Evolutionary conservation across 441 rosid species (phyloP).

Genomic region (Eugenia klotzschiana): DNA sequence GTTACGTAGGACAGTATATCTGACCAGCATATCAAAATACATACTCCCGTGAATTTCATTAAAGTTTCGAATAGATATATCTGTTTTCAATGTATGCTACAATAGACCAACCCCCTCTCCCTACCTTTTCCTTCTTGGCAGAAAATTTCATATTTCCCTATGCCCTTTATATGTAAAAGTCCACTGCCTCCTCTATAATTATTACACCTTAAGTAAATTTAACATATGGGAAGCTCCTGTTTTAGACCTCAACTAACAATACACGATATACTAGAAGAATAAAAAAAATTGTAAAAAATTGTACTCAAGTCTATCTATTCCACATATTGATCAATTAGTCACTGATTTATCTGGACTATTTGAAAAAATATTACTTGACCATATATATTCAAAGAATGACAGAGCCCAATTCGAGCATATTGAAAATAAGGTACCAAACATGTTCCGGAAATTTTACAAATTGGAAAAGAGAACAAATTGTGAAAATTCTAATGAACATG

Average conservation of each 20-base stretch:
- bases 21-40: neutral
- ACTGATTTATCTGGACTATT: neutral
- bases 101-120: neutral
- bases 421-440: neutral
- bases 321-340: neutral
- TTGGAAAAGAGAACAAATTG: neutral
- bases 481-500: neutral
- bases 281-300: neutral
- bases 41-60: neutral
- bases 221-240: neutral
- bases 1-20: neutral
- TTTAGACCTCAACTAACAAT: neutral
- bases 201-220: neutral
- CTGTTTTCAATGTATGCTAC: neutral
- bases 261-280: neutral
- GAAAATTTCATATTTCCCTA: neutral
- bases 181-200: neutral
- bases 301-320: neutral
- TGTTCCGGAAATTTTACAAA: neutral
- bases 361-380: neutral
- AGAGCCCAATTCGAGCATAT: neutral
- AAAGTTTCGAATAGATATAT: neutral
- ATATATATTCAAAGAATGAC: neutral
- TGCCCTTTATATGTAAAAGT: neutral
- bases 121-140: neutral